Conservation (phyloP, 306 rosid species). For the Begonia masoniana region DNA sequence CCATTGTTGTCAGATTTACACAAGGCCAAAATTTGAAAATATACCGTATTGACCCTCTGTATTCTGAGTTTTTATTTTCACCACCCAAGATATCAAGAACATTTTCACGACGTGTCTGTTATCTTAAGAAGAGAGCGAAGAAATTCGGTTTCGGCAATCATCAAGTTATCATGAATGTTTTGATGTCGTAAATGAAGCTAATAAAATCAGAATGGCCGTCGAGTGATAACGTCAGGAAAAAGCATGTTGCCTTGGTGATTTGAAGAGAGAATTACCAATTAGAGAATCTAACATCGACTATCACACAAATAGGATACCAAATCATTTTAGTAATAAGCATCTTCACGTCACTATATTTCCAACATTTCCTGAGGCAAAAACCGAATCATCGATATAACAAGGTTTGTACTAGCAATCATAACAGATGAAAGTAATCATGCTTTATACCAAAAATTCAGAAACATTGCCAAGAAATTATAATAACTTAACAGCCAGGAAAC, state of each 20-base stretch:
- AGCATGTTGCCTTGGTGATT: slow-evolving; percentile 77
- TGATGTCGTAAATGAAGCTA: slow-evolving; percentile 73
- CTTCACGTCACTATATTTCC: background rate
- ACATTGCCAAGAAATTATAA: too few relatives aligned
- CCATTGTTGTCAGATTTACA: too few relatives aligned
- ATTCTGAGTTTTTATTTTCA: slow-evolving; percentile 86
- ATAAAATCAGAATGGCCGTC: slow-evolving; percentile 66
- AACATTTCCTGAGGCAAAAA: background rate
- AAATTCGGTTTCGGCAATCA: slow-evolving; percentile 65
- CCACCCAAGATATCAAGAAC: slow-evolving; percentile 90
- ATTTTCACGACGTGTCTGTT: slow-evolving; percentile 64
- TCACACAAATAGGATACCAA: too few relatives aligned
- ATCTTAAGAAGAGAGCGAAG: slow-evolving; percentile 71
- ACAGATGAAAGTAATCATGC: too few relatives aligned
- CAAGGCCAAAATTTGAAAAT: background rate
- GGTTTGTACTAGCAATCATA: too few relatives aligned
- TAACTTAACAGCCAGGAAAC: too few relatives aligned
- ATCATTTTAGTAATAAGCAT: too few relatives aligned
- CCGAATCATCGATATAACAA: too few relatives aligned
- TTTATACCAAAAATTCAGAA: too few relatives aligned
- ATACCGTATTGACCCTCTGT: too few relatives aligned
- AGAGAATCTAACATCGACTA: background rate
- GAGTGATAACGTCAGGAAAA: slow-evolving; percentile 78
- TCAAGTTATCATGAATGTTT: slow-evolving; percentile 64
- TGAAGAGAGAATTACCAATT: slow-evolving; percentile 2